A percentile compares a stretch with the other conserved stretches of the same genome.
Conservation (phyloP, 78 protist genomes). For the Anaeramoeba flamelloides region DNA sequence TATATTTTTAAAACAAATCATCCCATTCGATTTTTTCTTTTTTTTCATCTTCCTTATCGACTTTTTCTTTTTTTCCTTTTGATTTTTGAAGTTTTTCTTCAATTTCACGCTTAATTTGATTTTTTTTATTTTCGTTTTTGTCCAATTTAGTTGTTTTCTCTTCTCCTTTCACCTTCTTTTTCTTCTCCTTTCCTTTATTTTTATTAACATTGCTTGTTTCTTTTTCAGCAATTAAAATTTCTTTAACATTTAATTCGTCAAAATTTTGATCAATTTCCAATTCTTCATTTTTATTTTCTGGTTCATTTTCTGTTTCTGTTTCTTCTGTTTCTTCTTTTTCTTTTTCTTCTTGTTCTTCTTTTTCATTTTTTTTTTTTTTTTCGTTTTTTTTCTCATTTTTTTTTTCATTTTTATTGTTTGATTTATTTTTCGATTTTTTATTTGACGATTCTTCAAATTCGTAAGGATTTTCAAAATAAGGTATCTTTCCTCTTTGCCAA, state of each 20-base stretch:
- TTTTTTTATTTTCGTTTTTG: no score
- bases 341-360: slow-evolving; percentile 1
- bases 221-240: no score
- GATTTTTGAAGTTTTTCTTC: no score
- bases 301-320: slow-evolving; percentile 8
- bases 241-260: not conserved
- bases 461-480: slow-evolving; percentile 67
- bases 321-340: not conserved
- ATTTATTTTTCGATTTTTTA: not conserved
- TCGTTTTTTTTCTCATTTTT: not conserved
- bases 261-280: not conserved
- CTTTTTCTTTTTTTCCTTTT: no score
- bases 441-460: not conserved
- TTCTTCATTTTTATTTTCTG: not conserved
- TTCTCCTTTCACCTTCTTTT: no score
- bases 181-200: no score
- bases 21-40: no score
- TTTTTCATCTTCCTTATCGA: no score
- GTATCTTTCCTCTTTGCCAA: slow-evolving; percentile 77
- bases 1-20: no score
- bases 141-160: no score
- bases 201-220: no score
- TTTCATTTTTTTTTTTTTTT: not conserved
- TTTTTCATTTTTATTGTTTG: not conserved
- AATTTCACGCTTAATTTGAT: no score